These are phyloP conservation scores for Ajuga reptans DNA, from an alignment of 305 asterid genomes.

Conservation along the genomic window DNA sequence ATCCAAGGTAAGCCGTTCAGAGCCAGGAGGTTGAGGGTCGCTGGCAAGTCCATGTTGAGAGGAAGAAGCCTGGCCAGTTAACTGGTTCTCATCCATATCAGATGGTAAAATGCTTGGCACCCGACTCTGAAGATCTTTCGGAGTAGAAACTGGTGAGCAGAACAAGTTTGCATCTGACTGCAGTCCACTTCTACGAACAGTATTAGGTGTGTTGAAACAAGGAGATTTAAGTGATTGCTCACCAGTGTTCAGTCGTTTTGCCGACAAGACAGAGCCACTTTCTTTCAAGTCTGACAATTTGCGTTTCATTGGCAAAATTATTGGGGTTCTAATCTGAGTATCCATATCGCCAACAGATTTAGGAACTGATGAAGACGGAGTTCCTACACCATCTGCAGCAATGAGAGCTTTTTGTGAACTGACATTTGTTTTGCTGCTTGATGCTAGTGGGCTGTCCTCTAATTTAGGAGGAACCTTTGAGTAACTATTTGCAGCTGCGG, in stretches of 20 bases:
- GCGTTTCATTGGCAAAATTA: slow-evolving; percentile 76
- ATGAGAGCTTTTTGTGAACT: slow-evolving; percentile 34
- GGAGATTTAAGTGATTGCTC: slow-evolving; percentile 57
- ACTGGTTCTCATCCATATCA: slow-evolving; percentile 51
- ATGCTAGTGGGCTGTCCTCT: slow-evolving; percentile 44
- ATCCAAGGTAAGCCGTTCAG: slow-evolving; percentile 77
- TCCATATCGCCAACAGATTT: slow-evolving; percentile 51
- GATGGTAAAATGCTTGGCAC: slow-evolving; percentile 31
- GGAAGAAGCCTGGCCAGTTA: slow-evolving; percentile 32
- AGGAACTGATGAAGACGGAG: slow-evolving; percentile 39
- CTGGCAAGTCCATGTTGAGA: slow-evolving; percentile 47
- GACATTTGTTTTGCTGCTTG: slow-evolving; percentile 35
- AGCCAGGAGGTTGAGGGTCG: slow-evolving; percentile 55
- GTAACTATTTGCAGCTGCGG: slow-evolving; percentile 38
- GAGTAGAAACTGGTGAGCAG: slow-evolving; percentile 41
- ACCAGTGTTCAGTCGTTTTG: slow-evolving; percentile 68
- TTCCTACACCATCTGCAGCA: slow-evolving; percentile 37
- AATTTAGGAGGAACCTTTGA: slow-evolving; percentile 34
- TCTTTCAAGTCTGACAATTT: slow-evolving; percentile 67
- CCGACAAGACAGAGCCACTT: slow-evolving; percentile 37
- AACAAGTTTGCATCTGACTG: slow-evolving; percentile 49
- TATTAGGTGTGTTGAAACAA: slow-evolving; percentile 41
- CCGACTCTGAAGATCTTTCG: slow-evolving; percentile 45
- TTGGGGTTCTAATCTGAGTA: slow-evolving; percentile 57
- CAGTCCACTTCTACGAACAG: slow-evolving; percentile 43